Evolutionary conservation across 495 filamentous ascomycete genomes (phyloP), one percentile per base, ranked within the genome.

Genomic region (Ramalina peruviana): DNA sequence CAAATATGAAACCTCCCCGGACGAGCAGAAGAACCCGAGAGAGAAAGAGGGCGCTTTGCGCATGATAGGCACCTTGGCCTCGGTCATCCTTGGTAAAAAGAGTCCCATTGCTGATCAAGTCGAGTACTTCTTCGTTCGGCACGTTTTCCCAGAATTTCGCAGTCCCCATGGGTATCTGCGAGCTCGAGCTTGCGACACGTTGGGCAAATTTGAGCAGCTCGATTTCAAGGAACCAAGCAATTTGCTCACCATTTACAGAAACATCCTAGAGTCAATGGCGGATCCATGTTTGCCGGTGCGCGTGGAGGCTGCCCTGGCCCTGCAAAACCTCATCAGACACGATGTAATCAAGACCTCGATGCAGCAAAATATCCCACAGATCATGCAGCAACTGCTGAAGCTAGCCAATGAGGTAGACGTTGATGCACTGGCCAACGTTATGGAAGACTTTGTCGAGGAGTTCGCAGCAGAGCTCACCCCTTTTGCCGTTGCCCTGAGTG

Each of bases 401-500:
- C 69, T 98, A 51, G 90, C 92, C 23, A 95, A 95, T 60, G 88
- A 95, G 66, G 88, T 88, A 40, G 88, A 94, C 57, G 89, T 95
- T 45, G 88, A 95, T 65, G 86, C 88, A 16, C 66, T 95, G 17
- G 87, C 88, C n/a, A 94, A 94, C 57, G 88, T 95, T n/a, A 95
- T 95, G 92, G 92, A 98, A 63, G 93, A 98, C 58, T 97, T 97
- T 62, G 92, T 98, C 45, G 92, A 98, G 64, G 92, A 97, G 0
- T 98, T 98, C 65, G 89, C 92, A 16, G 70, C 85, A 3, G 93
- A 98, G 61, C 74, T 98, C 46, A 98, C 92, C 1, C 92, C 92
- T 7, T 98, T 98, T 60, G 92, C 92, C n/a, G 93, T 97, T 15
- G 90, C 93, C 6, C 72, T 98, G 38, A 94, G 87, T 58, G 88